These are phyloP conservation scores for Dorcoceras hygrometricum DNA, from an alignment of 257 asterid genomes.

Conservation along the genomic window DNA sequence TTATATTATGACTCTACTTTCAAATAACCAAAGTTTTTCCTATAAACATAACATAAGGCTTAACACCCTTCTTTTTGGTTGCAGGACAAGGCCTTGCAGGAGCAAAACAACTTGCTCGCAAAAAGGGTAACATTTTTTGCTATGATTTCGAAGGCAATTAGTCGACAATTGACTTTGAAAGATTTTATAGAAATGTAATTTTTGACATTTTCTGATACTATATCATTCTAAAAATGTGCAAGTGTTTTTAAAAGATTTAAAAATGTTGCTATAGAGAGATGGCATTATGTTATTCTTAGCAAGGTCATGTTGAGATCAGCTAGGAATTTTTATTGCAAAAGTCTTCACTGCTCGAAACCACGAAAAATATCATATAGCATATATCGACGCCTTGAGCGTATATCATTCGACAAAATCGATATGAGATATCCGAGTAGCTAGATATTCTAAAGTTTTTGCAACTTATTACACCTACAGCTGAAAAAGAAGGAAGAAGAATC, in stretches of 20 bases:
- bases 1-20: no score
- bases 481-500: constrained; percentile 60
- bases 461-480: constrained; percentile 32
- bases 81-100: constrained; percentile 83
- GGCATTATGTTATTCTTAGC: no score
- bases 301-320: no score
- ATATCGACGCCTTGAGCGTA: neutral
- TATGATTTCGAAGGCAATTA: neutral
- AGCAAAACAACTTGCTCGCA: constrained; percentile 61
- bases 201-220: no score
- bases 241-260: no score
- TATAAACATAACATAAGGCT: no score
- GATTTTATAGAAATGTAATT: neutral
- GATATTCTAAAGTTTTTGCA: no score
- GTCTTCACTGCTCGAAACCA: neutral
- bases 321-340: no score
- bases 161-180: neutral
- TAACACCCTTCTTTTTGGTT: neutral
- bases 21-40: no score
- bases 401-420: neutral
- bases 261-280: no score
- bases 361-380: neutral
- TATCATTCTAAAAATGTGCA: neutral
- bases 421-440: no score
- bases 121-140: constrained; percentile 43